phyloP scores from a whole-genome alignment of 2,329 filamentous ascomycete genomes.

The Sphaceloma murrayae region DNA sequence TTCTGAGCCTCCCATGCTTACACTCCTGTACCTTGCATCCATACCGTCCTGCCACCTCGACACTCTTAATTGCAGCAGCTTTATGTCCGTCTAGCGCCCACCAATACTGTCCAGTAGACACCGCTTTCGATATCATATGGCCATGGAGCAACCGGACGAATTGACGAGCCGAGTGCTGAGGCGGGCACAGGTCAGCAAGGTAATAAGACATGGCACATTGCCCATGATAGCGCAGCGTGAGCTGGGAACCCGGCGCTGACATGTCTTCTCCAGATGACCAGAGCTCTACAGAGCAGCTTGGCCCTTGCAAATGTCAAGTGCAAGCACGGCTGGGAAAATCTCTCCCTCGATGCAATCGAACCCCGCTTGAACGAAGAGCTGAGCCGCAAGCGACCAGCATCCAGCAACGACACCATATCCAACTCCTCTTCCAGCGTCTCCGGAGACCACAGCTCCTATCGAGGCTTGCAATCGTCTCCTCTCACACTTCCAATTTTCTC shows the following conservation, averaged over 20 bases:
- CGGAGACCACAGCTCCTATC: conserved; percentile 59
- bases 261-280: conserved; percentile 60
- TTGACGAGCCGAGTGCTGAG: conserved; percentile 31
- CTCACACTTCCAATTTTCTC: conserved; percentile 77
- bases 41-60: not conserved
- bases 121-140: too few species aligned
- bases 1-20: not conserved
- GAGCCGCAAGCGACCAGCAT: conserved; percentile 58
- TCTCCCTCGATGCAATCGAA: conserved; percentile 77
- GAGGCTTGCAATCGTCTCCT: conserved; percentile 69
- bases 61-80: not conserved
- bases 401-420: conserved; percentile 64
- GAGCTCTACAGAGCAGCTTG: conserved; percentile 84
- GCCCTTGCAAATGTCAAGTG: conserved; percentile 96
- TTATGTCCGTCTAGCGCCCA: too few species aligned
- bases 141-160: conserved; percentile 26
- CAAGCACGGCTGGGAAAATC: conserved; percentile 87
- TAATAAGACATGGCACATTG: conserved; percentile 20
- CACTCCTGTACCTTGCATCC: not conserved
- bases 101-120: too few species aligned
- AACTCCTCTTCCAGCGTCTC: conserved; percentile 81
- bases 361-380: conserved; percentile 73
- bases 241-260: conserved; percentile 5
- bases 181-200: conserved; percentile 33
- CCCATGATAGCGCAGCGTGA: not conserved